Evolutionary conservation across 2,329 filamentous ascomycete genomes (phyloP).

Genomic region (Aspergillus latus): DNA sequence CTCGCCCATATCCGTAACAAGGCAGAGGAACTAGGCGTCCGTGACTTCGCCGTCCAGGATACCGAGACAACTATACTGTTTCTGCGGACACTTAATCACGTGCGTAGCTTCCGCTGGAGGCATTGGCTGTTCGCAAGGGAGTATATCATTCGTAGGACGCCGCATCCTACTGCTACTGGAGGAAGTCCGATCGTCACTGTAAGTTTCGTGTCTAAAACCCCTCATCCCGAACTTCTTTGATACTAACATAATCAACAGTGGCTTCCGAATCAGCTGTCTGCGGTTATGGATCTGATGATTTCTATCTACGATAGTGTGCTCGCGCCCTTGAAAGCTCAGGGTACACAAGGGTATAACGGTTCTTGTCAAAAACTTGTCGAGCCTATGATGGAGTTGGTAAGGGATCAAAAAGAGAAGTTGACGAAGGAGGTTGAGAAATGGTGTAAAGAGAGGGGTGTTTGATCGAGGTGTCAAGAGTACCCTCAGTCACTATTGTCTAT

Average conservation of each 20-base stretch:
- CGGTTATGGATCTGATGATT: slow-evolving; percentile 52
- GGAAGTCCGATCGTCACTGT: slow-evolving; percentile 51
- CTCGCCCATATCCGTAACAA: slow-evolving; percentile 66
- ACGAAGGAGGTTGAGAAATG: slow-evolving; percentile 46
- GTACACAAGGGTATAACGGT: slow-evolving; percentile 24
- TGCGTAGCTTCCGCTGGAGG: slow-evolving; percentile 51
- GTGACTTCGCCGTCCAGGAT: slow-evolving; percentile 38
- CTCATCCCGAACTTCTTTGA: too few relatives aligned
- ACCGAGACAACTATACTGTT: slow-evolving; percentile 45
- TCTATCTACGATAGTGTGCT: slow-evolving; percentile 43
- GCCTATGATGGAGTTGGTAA: slow-evolving; percentile 39
- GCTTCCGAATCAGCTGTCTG: slow-evolving; percentile 50
- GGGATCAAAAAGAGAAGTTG: slow-evolving; percentile 36
- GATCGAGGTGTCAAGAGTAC: neutral
- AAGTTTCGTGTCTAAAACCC: slow-evolving; percentile 16
- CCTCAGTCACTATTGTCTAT: too few relatives aligned
- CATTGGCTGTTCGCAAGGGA: slow-evolving; percentile 52
- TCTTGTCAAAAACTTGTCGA: slow-evolving; percentile 38
- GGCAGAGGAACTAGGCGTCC: slow-evolving; percentile 49
- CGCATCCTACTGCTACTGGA: slow-evolving; percentile 50
- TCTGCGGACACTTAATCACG: slow-evolving; percentile 48
- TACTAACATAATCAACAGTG: slow-evolving; percentile 32
- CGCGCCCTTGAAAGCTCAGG: slow-evolving; percentile 33
- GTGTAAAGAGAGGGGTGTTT: slow-evolving; percentile 48
- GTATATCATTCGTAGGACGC: slow-evolving; percentile 49